Evolutionary conservation across 805 yeast genomes (phyloP), one percentile per base, ranked within the genome.

Genomic region (Cyberlindnera galapagoensis): DNA sequence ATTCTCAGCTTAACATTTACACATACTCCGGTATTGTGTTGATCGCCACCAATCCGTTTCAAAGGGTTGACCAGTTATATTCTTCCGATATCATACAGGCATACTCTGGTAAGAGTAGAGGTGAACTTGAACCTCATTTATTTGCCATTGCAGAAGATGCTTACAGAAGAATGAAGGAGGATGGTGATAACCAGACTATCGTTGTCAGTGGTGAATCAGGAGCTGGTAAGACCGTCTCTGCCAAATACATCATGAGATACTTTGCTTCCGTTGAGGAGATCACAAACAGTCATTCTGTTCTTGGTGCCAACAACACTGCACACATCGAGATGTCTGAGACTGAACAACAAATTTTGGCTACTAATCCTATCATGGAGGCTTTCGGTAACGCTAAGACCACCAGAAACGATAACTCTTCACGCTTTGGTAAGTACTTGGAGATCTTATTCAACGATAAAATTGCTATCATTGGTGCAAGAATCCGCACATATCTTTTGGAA

Each of bases 111-210:
- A 84, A 81, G 52, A 74, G 84, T 51, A 71, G 96, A 53, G 97
- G 96, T 28, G 97, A 90, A 57, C 73, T 86, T 44, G 97, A 92
- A 51, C 98, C 98, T 5, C 98, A 90, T 66, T 67, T 90, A 54
- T 90, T 90, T 59, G 96, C 97, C 27, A 90, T 90, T 47, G 97
- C 98, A 18, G 97, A 88, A 59, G 97, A 92, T 51, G 97, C 97
- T 6, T 88, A 87, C 57, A 71, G 95, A 49, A 80, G 94, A 54
- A 90, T 90, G 98, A 81, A 83, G 51, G 70, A 79, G 30, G 94
- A 86, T 48, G 65, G 73, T 24, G 69, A 75, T 47, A 88, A 90
- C 62, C 98, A 90, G 62, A 90, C 98, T 2, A 88, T 90, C 42
- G 96, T 90, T 12, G 97, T 90, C 12, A 77, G 88, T 47, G 98